Conservation (phyloP, 345 rosid genomes). For the Citrus cavaleriei region DNA sequence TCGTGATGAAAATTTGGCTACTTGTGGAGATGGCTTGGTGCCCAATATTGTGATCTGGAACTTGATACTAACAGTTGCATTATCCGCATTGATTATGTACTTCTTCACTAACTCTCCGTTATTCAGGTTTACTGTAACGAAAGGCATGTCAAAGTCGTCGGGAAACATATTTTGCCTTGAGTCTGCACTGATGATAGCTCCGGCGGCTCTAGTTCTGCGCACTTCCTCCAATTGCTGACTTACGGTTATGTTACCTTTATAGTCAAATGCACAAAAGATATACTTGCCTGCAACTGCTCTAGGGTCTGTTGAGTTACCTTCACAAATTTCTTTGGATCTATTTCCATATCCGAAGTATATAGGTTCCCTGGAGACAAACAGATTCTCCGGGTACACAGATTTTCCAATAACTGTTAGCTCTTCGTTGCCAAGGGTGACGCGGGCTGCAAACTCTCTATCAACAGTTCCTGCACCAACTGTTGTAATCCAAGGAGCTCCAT, state of each 20-base stretch:
- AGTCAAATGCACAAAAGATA: conserved; percentile 33
- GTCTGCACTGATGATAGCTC: conserved; percentile 34
- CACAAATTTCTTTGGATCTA: conserved; percentile 36
- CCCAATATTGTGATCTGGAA: conserved; percentile 30
- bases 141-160: conserved; percentile 22
- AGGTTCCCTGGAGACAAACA: conserved; percentile 28
- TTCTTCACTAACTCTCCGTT: conserved; percentile 27
- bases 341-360: conserved; percentile 41
- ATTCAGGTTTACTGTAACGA: conserved; percentile 12
- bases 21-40: conserved; percentile 38
- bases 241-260: background rate
- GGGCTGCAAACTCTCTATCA: conserved; percentile 29
- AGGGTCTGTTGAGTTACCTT: conserved; percentile 19
- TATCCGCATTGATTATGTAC: conserved; percentile 11
- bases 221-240: conserved; percentile 3
- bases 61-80: conserved; percentile 17
- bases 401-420: conserved; percentile 19
- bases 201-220: conserved; percentile 26
- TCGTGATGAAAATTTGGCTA: conserved; percentile 35
- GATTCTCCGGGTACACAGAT: conserved; percentile 35
- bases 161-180: conserved; percentile 11
- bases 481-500: conserved; percentile 22
- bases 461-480: background rate
- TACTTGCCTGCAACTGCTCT: conserved; percentile 36
- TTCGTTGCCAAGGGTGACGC: conserved; percentile 20